Base-by-base conservation (phyloP, 345 rosid genomes). In the Pugionium cornutum region DNA sequence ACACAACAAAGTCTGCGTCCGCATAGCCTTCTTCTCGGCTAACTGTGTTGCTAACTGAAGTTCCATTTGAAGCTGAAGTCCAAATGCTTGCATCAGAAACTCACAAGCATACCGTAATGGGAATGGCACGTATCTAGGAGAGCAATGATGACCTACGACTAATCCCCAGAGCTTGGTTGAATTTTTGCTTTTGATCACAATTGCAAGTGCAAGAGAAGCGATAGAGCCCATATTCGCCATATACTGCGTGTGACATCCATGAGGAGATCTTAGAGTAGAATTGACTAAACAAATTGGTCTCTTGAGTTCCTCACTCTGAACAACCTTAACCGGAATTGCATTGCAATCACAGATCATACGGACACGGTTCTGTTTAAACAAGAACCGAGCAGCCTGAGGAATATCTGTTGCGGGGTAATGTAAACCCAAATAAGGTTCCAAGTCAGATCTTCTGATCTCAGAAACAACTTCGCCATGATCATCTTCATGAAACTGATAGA, bases 381-480 rank as follows among this genome's bases (percentile, higher is more conserved):
- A 81, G 79, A 91, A 86, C 59, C 92, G 78, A 43, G 89, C 89
- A 0, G 95, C 96, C 34, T 91, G 96, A 53, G 96, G 98, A 43
- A 91, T 89, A 80, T 89, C 92, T 0, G 86, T 81, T 5, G 94
- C 87, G n/a, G 96, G 98, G 74, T 85, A 91, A 75, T 91, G 98
- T 71, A 86, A 66, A 29, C 95, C 96, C 76, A 85, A 79, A 51
- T 83, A 88, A n/a, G 98, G 96, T 57, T 89, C 96, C 47, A 91
- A 78, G 79, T 91, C 89, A 49, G 92, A 82, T 69, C 92, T 83
- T 60, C 89, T 81, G 7, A 86, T 83, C 81, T 91, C 98, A 0
- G 96, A 89, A 9, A 91, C 78, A 58, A 89, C 89, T 72, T 91
- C 90, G 31, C 98, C 98, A 62, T 89, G 96, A 50, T 83, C 89